These are phyloP conservation scores for Phtheirospermum japonicum DNA, from an alignment of 257 asterid species.

Conservation along the genomic window DNA sequence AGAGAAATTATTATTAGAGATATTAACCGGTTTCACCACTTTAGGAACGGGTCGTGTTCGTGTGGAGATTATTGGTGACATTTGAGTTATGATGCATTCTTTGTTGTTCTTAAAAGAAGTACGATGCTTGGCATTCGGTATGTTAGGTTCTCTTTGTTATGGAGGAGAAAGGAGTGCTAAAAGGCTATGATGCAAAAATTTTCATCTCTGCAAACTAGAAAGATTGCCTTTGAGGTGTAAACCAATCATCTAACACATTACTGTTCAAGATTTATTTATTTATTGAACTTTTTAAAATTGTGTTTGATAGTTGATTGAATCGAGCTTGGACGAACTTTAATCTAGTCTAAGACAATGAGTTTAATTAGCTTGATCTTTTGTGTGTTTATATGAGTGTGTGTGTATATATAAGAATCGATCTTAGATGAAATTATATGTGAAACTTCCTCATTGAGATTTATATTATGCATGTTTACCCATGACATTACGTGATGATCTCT, in stretches of 20 bases:
- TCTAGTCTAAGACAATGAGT: too few relatives aligned
- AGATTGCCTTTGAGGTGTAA: not conserved
- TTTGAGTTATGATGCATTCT: constrained; percentile 10
- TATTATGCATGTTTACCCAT: too few relatives aligned
- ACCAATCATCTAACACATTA: not conserved
- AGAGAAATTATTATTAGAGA: constrained; percentile 71
- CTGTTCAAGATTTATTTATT: not conserved
- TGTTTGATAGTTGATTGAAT: not conserved
- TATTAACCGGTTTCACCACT: constrained; percentile 76
- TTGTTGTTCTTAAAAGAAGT: constrained; percentile 6
- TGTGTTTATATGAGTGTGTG: too few relatives aligned
- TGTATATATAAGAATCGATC: too few relatives aligned
- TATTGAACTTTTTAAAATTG: not conserved
- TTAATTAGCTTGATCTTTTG: too few relatives aligned
- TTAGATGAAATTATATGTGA: too few relatives aligned
- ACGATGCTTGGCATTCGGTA: not conserved
- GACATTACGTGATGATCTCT: too few relatives aligned
- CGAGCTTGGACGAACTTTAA: not conserved
- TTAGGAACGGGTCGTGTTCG: constrained; percentile 68
- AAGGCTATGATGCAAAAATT: not conserved
- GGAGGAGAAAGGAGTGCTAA: not conserved
- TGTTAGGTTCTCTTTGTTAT: constrained; percentile 1
- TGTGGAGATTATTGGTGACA: constrained; percentile 79
- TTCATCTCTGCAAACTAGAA: not conserved
- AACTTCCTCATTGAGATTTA: too few relatives aligned